These are phyloP conservation scores for Cladosporium sp. DNA, from an alignment of 2,329 filamentous ascomycete species.

Conservation along the genomic window DNA sequence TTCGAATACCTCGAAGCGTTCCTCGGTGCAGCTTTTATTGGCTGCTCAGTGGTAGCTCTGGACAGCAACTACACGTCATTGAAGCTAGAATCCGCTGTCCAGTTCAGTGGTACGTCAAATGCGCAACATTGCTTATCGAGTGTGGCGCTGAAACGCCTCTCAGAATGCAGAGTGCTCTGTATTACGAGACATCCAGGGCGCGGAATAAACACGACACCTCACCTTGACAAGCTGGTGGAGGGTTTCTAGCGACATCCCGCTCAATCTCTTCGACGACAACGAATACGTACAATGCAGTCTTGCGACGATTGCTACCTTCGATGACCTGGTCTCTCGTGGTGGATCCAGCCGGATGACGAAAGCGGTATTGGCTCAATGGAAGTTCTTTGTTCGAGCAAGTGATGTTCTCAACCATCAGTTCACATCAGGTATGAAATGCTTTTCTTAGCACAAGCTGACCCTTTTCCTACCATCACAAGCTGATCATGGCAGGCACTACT, in stretches of 20 bases:
- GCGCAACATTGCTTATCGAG: neutral
- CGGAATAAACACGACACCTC: neutral
- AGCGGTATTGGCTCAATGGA: neutral
- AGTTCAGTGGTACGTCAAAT: neutral
- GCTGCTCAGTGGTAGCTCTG: neutral
- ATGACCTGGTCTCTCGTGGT: neutral
- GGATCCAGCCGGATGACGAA: neutral
- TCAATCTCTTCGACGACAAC: neutral
- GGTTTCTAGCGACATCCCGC: neutral
- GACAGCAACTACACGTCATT: neutral
- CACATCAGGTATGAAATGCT: neutral
- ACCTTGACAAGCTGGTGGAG: neutral
- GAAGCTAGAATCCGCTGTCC: neutral
- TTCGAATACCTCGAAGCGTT: neutral
- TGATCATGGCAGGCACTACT: neutral
- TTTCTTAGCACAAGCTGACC: neutral
- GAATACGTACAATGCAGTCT: neutral
- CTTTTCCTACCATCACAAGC: too few relatives aligned
- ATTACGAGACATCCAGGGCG: neutral
- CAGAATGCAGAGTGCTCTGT: neutral
- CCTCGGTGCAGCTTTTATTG: neutral
- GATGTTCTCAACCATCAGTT: neutral
- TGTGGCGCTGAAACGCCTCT: neutral
- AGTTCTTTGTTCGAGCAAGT: neutral
- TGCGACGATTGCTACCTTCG: neutral